Base-by-base conservation (phyloP, 371 early-diverging fungal genomes). In the Mortierella sp. region DNA sequence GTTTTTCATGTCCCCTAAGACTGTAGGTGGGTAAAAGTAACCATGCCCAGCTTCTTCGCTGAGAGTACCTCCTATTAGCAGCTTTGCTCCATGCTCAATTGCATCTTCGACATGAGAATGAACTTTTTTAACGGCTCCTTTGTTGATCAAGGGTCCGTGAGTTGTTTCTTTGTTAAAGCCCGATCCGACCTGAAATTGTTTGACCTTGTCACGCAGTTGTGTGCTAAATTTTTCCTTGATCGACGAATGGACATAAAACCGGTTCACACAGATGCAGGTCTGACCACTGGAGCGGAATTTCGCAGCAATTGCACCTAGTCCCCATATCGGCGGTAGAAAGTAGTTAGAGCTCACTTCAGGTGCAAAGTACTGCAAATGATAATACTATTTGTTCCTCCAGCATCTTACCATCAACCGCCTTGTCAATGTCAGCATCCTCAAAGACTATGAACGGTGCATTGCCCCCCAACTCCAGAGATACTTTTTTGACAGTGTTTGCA, bases 401-500 rank as follows among this genome's bases (percentile, higher is more conserved):
- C 34, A n/a, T 15, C 56, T 31, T 75, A 71, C 89, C 88, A 34
- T 87, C 82, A 13, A 88, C 87, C 13, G 91, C 89, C 42, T 79
- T 68, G 40, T 86, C 86, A 22, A 90, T 34, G 60, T 89, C 88
- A 0, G 91, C 90, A 65, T 94, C 93, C 26, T 92, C 86, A 83
- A 97, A 96, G 5, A 96, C 94, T 75, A 97, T 95, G 68, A 96
- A 95, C 3, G 97, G 91, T 12, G 97, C 96, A 68, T 95, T 95
- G 61, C 95, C 95, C 55, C 95, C 95, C 7, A 95, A 80, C 73
- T 95, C 95, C 84, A 95, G 78, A 17, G 94, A 92, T 0, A 94
- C 75, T 66, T 89, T 92, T 85, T 95, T 95, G 83, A 95, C 86
- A 6, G 93, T 93, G 42, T 87, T 81, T 0, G 93, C 83, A 22